phyloP scores from a whole-genome alignment of 1,284 basidiomycete genomes.

The Cutaneotrichosporon curvatum region DNA sequence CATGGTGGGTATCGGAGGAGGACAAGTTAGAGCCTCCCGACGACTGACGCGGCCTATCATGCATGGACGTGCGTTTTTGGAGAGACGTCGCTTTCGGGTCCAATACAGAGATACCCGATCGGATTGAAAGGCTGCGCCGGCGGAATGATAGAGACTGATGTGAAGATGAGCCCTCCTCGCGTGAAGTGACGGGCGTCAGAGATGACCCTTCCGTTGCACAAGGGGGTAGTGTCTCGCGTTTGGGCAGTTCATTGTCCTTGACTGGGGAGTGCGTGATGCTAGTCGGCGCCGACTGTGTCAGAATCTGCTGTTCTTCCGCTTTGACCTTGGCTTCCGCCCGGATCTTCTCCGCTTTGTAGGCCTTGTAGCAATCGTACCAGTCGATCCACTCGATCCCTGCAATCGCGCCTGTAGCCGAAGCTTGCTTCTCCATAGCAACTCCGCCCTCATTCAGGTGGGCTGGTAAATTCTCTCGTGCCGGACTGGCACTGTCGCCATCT shows the following conservation, averaged over 20 bases:
- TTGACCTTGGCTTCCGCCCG: conserved; percentile 39
- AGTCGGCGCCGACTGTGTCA: background rate
- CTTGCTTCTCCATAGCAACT: conserved; percentile 29
- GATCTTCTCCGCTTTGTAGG: conserved; percentile 53
- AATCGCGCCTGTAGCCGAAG: conserved; percentile 31
- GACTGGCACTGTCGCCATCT: background rate
- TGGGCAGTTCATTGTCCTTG: background rate
- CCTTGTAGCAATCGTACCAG: conserved; percentile 54
- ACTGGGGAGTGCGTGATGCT: background rate
- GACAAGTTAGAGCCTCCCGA: conserved; percentile 27
- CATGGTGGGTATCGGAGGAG: conserved; percentile 4
- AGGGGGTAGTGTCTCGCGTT: background rate
- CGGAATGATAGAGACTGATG: conserved; percentile 5
- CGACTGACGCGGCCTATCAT: conserved; percentile 21
- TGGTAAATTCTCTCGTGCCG: background rate
- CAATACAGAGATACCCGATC: conserved; percentile 27
- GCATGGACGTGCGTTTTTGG: conserved; percentile 20
- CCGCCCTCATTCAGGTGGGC: background rate
- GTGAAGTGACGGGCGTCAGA: conserved; percentile 24
- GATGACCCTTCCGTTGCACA: background rate
- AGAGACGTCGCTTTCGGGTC: conserved; percentile 27
- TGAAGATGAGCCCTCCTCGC: conserved; percentile 20
- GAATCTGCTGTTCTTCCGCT: background rate
- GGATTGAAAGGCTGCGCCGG: conserved; percentile 33
- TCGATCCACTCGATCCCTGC: conserved; percentile 55